Conservation (phyloP, 371 early-diverging fungal genomes). For the Saksenaea oblongispora region DNA sequence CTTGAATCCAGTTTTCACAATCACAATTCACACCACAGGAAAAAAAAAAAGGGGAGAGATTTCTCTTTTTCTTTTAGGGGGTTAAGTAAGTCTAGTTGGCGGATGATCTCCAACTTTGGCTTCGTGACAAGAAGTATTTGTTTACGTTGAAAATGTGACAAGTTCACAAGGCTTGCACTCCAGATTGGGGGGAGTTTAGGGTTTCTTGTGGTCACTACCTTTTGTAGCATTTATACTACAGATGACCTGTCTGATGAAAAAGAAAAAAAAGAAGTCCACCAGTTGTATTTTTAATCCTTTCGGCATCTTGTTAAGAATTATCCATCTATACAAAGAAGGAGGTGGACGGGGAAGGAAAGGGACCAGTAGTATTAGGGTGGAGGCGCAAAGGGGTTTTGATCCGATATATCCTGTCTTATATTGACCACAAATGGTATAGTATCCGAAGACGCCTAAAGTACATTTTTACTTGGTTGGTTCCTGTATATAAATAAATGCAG, state of each 20-base stretch:
- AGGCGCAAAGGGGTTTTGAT: slow-evolving; percentile 7
- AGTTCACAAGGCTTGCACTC: slow-evolving; percentile 3
- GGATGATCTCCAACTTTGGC: slow-evolving; percentile 2
- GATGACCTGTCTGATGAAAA: slow-evolving; percentile 3
- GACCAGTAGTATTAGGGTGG: slow-evolving; percentile 1
- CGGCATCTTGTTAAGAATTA: background rate
- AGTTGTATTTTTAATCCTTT: slow-evolving; percentile 2
- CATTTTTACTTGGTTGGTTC: slow-evolving; percentile 12
- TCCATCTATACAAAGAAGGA: background rate
- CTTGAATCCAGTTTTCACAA: slow-evolving; percentile 3
- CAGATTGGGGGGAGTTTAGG: background rate
- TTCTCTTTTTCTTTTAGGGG: slow-evolving; percentile 27
- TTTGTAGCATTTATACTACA: slow-evolving; percentile 3
- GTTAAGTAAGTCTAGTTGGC: slow-evolving; percentile 17
- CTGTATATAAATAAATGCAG: slow-evolving; percentile 30
- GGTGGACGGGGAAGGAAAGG: background rate
- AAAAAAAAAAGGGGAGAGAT: background rate
- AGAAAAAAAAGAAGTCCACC: background rate
- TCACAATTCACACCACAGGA: slow-evolving; percentile 1
- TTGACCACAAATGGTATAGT: slow-evolving; percentile 17
- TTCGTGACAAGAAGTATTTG: background rate
- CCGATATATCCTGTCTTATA: slow-evolving; percentile 3
- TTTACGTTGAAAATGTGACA: slow-evolving; percentile 4
- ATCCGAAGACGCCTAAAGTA: slow-evolving; percentile 13
- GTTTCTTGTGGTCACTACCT: background rate